These are phyloP conservation scores for Capronia coronata DNA, from an alignment of 2,329 filamentous ascomycete species.

Conservation along the genomic window DNA sequence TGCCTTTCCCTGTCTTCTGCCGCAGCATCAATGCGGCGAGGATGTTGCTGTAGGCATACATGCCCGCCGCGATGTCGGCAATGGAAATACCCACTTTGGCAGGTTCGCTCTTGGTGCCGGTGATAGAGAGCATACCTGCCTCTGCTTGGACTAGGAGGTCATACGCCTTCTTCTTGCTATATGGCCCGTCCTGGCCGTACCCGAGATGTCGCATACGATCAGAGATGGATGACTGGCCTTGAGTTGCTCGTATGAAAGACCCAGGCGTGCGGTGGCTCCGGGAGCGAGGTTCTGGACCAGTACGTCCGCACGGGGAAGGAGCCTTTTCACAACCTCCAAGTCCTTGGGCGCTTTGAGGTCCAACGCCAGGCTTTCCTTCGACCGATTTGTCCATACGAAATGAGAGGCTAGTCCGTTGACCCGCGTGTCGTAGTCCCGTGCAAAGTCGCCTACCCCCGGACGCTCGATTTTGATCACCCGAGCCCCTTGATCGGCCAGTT, in stretches of 20 bases:
- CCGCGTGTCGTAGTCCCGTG: conserved; percentile 46
- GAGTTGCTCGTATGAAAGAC: conserved; percentile 43
- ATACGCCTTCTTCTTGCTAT: conserved; percentile 51
- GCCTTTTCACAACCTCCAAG: conserved; percentile 39
- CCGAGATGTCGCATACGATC: conserved; percentile 49
- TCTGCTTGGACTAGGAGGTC: conserved; percentile 52
- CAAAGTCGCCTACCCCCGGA: conserved; percentile 48
- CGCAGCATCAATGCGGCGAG: conserved; percentile 47
- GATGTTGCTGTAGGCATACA: conserved; percentile 49
- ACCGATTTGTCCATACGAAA: conserved; percentile 51
- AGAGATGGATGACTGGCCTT: conserved; percentile 36
- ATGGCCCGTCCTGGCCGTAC: conserved; percentile 49
- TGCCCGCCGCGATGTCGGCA: conserved; percentile 49
- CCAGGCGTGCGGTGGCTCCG: conserved; percentile 44
- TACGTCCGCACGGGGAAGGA: conserved; percentile 45
- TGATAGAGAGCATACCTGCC: conserved; percentile 48
- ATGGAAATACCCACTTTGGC: conserved; percentile 51
- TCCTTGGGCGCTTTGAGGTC: conserved; percentile 44
- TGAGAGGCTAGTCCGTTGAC: conserved; percentile 48
- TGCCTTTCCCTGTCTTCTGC: conserved; percentile 44
- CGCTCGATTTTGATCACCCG: conserved; percentile 52
- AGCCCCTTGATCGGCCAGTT: conserved; percentile 49
- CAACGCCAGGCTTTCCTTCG: conserved; percentile 49
- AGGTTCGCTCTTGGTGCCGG: conserved; percentile 40
- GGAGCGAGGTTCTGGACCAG: conserved; percentile 51